phyloP scores from a whole-genome alignment of 352 stramenopile genomes.

The Elongisporangium undulatum region DNA sequence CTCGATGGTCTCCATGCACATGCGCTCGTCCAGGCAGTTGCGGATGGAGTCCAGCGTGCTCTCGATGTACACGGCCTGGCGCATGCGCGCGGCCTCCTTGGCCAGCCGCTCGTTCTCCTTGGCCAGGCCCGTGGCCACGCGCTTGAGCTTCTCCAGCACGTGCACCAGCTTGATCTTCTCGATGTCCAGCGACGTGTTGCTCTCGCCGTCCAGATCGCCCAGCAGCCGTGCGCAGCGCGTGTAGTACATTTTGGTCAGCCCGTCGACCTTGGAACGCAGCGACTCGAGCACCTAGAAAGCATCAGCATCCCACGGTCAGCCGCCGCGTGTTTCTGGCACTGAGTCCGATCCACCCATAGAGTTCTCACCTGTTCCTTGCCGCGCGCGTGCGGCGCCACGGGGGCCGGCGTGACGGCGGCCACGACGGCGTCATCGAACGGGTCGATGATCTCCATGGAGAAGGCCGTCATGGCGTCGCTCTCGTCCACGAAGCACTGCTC shows the following conservation, averaged over 20 bases:
- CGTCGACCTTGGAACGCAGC: conserved; percentile 43
- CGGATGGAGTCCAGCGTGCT: background rate
- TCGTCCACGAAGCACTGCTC: conserved; percentile 46
- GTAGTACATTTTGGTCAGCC: conserved; percentile 60
- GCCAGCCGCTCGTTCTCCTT: conserved; percentile 39
- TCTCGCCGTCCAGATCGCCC: conserved; percentile 11
- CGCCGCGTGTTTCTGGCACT: conserved; percentile 7
- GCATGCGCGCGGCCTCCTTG: conserved; percentile 19
- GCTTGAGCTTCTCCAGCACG: conserved; percentile 44
- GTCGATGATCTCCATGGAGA: conserved; percentile 57
- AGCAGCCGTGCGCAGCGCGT: conserved; percentile 42
- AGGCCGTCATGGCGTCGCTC: conserved; percentile 55
- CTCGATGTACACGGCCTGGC: conserved; percentile 3
- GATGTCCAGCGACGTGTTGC: conserved; percentile 13
- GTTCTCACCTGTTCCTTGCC: conserved; percentile 9
- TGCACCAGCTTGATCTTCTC: conserved; percentile 47
- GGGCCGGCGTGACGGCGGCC: background rate
- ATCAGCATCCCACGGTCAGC: conserved; percentile 17
- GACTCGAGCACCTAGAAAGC: conserved; percentile 27
- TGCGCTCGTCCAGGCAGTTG: conserved; percentile 1
- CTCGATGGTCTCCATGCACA: conserved; percentile 4
- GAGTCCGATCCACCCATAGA: background rate
- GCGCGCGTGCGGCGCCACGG: conserved; percentile 5
- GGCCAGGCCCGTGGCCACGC: conserved; percentile 36
- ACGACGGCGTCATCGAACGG: conserved; percentile 35